Percentiles rank a stretch among this genome's conserved stretches.
These are phyloP conservation scores for Boletus coccyginus DNA, from an alignment of 768 basidiomycete genomes.

Conservation along the genomic window DNA sequence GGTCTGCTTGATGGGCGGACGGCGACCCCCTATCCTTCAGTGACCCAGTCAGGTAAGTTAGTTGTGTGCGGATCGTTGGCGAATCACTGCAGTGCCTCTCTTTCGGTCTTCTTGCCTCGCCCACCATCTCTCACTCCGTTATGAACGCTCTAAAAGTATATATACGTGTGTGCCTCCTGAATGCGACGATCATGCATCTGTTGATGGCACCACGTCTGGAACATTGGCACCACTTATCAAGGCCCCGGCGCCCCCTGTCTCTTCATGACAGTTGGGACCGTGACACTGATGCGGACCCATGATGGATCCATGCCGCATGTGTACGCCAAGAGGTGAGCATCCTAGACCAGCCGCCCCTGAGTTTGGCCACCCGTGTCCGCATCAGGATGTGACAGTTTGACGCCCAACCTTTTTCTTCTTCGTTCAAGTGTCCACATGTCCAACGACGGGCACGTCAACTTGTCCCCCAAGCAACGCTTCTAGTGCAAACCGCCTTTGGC, in stretches of 20 bases:
- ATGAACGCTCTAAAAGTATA: neutral
- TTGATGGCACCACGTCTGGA: neutral
- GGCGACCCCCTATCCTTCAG: constrained; percentile 6
- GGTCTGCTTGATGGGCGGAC: constrained; percentile 6
- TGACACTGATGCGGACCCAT: too few species aligned
- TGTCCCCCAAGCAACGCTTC: too few species aligned
- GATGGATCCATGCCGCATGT: too few species aligned
- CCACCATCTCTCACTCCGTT: neutral
- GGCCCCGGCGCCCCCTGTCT: neutral
- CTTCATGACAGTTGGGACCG: too few species aligned
- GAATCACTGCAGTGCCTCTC: neutral
- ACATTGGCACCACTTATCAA: neutral
- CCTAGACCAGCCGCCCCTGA: too few species aligned
- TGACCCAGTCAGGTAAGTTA: neutral
- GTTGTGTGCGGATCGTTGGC: neutral
- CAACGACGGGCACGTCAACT: too few species aligned
- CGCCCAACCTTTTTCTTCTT: too few species aligned
- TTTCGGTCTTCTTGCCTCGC: neutral
- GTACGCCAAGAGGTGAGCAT: too few species aligned
- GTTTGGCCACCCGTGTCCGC: too few species aligned
- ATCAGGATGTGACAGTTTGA: too few species aligned
- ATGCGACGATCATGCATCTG: neutral
- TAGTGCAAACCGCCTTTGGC: neutral
- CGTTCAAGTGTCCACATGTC: too few species aligned
- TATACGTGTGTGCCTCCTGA: neutral